phyloP scores from a whole-genome alignment of 495 filamentous ascomycete genomes.

The Elasticomyces elasticus region DNA sequence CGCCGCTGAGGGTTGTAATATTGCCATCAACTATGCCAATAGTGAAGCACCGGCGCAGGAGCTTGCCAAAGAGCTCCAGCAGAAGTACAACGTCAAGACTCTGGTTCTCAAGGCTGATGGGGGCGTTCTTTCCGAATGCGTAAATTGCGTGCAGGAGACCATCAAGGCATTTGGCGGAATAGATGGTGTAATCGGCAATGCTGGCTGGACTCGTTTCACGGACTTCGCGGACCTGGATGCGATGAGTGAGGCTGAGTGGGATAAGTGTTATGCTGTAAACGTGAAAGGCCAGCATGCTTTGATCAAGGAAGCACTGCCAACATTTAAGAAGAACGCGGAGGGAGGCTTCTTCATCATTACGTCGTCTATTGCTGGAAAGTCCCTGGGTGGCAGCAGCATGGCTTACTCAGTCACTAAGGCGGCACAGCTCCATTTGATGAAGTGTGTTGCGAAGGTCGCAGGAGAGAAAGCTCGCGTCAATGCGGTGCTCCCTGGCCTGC shows the following conservation, averaged over 20 bases:
- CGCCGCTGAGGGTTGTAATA: conserved; percentile 53
- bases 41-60: conserved; percentile 45
- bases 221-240: conserved; percentile 54
- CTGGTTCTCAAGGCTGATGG: conserved; percentile 52
- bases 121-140: conserved; percentile 46
- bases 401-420: conserved; percentile 60
- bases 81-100: conserved; percentile 45
- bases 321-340: conserved; percentile 57
- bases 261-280: conserved; percentile 62
- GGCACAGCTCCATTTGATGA: conserved; percentile 61
- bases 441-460: conserved; percentile 57
- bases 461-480: conserved; percentile 58
- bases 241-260: conserved; percentile 58
- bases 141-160: conserved; percentile 43
- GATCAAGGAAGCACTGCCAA: conserved; percentile 51
- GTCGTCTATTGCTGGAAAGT: conserved; percentile 46
- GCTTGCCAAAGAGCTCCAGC: conserved; percentile 42
- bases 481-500: conserved; percentile 55
- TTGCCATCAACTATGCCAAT: conserved; percentile 61
- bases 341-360: conserved; percentile 62
- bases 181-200: conserved; percentile 63
- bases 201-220: conserved; percentile 46
- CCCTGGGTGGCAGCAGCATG: conserved; percentile 46
- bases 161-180: conserved; percentile 54
- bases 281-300: conserved; percentile 57